A percentile compares a stretch with the other conserved stretches of the same genome.
These are phyloP conservation scores for Barbarea vulgaris DNA, from an alignment of 345 rosid species.

Conservation along the genomic window DNA sequence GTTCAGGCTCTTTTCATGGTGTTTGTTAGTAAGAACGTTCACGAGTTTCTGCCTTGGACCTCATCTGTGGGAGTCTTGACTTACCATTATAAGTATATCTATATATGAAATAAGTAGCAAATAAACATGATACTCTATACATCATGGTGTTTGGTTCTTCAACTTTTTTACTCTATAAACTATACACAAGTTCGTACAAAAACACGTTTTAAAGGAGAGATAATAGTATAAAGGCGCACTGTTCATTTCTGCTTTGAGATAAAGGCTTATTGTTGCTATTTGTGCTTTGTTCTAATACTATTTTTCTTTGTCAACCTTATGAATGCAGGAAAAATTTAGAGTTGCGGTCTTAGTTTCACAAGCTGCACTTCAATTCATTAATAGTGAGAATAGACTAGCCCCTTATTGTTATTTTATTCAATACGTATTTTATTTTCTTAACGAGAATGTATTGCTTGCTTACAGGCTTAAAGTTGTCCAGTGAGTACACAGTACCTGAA, in stretches of 20 bases:
- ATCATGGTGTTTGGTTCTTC: background rate
- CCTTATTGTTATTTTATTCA: background rate
- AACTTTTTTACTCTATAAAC: too few relatives aligned
- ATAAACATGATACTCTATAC: background rate
- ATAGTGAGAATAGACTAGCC: conserved; percentile 51
- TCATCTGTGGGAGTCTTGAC: background rate
- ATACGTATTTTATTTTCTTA: background rate
- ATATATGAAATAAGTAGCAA: background rate
- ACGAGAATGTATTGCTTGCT: conserved; percentile 37
- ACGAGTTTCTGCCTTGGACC: background rate
- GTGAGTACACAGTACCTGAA: conserved; percentile 74
- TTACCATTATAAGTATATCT: background rate
- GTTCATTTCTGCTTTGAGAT: background rate
- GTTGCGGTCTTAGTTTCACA: conserved; percentile 92
- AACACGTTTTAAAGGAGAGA: background rate
- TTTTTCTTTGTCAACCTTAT: conserved; percentile 5
- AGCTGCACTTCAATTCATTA: conserved; percentile 89
- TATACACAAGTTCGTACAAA: background rate
- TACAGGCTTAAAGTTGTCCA: conserved; percentile 61
- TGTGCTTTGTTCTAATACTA: conserved; percentile 9
- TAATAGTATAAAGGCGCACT: background rate
- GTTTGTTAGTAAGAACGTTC: background rate
- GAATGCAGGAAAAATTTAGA: conserved; percentile 71
- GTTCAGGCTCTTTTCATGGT: background rate
- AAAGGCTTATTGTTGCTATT: background rate